Percentiles rank a stretch among this genome's conserved stretches.
Evolutionary conservation across 176 grass and related monocot species (phyloP).

Genomic region (Hordeum vulgare): DNA sequence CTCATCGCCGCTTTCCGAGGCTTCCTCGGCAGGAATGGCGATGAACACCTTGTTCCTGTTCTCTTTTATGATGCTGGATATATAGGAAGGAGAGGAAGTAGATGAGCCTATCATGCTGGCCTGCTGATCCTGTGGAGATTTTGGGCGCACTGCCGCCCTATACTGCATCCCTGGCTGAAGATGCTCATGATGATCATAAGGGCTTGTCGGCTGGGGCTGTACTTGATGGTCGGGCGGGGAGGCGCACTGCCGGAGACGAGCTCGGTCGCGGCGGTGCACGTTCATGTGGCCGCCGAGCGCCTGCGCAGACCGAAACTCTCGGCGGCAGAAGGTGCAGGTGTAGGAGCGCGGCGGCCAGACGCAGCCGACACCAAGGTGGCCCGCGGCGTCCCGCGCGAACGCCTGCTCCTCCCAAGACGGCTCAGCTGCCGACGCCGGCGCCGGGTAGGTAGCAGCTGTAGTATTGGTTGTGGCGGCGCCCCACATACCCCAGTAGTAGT

Average conservation of each 20-base stretch:
- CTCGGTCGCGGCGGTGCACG: slow-evolving; percentile 75
- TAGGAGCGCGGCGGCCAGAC: slow-evolving; percentile 81
- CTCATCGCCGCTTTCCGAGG: background rate
- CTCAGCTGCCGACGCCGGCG: background rate
- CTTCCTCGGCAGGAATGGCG: slow-evolving; percentile 9
- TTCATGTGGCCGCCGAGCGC: slow-evolving; percentile 72
- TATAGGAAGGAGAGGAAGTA: slow-evolving; percentile 19
- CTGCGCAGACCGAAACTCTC: slow-evolving; percentile 74
- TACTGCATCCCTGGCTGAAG: background rate
- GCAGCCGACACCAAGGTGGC: slow-evolving; percentile 44
- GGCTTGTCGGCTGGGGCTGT: background rate
- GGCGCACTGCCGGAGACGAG: slow-evolving; percentile 54
- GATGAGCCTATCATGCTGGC: background rate
- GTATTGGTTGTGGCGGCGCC: slow-evolving; percentile 2
- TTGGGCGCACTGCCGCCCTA: slow-evolving; percentile 4
- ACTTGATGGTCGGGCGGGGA: slow-evolving; percentile 4
- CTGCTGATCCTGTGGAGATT: background rate
- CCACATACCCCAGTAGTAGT: slow-evolving; percentile 39
- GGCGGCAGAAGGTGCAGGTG: slow-evolving; percentile 64
- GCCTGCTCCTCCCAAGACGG: slow-evolving; percentile 70
- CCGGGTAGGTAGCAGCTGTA: background rate
- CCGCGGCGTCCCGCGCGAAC: slow-evolving; percentile 54
- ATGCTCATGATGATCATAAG: background rate
- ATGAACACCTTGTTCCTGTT: slow-evolving; percentile 29
- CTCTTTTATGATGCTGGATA: slow-evolving; percentile 36